These are phyloP conservation scores for Dioscorea zingiberensis DNA, from an alignment of 106 monocot species.

Conservation along the genomic window DNA sequence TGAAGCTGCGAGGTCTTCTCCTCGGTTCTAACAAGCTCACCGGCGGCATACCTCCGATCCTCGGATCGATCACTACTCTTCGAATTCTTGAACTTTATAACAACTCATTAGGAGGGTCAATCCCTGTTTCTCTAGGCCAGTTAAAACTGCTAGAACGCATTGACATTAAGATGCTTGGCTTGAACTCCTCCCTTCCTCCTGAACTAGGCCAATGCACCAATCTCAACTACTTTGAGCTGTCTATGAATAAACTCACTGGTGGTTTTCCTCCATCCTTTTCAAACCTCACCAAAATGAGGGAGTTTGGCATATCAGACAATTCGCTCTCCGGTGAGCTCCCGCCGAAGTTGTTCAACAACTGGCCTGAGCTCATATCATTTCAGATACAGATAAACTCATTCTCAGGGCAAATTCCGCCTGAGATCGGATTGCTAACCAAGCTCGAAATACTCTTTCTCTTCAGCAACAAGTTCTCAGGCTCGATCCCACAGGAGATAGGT, in stretches of 20 bases:
- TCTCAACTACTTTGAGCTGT: constrained; percentile 38
- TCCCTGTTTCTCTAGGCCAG: constrained; percentile 47
- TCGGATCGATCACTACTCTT: constrained; percentile 30
- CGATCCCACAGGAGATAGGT: constrained; percentile 43
- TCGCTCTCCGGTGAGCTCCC: constrained; percentile 37
- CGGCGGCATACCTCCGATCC: constrained; percentile 34
- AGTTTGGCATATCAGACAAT: constrained; percentile 39
- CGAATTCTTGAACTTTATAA: constrained; percentile 26
- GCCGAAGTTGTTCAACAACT: constrained; percentile 25
- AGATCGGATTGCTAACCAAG: constrained; percentile 29
- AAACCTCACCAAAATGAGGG: constrained; percentile 31
- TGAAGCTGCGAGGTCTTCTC: constrained; percentile 39
- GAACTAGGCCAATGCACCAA: constrained; percentile 48
- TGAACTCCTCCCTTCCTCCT: constrained; percentile 42
- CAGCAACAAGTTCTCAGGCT: constrained; percentile 32
- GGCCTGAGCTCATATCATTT: constrained; percentile 42
- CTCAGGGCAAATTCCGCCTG: constrained; percentile 33
- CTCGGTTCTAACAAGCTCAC: constrained; percentile 29
- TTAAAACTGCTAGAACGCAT: constrained; percentile 32
- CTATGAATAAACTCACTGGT: constrained; percentile 34
- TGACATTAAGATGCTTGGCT: constrained; percentile 3
- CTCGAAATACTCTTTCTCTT: constrained; percentile 22
- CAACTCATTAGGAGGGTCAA: constrained; percentile 33
- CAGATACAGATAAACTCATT: constrained; percentile 41
- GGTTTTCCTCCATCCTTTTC: constrained; percentile 30